A percentile compares a stretch with the other conserved stretches of the same genome.
Evolutionary conservation across 73 alveolate genomes (phyloP).

Genomic region (Symbiodinium natans): DNA sequence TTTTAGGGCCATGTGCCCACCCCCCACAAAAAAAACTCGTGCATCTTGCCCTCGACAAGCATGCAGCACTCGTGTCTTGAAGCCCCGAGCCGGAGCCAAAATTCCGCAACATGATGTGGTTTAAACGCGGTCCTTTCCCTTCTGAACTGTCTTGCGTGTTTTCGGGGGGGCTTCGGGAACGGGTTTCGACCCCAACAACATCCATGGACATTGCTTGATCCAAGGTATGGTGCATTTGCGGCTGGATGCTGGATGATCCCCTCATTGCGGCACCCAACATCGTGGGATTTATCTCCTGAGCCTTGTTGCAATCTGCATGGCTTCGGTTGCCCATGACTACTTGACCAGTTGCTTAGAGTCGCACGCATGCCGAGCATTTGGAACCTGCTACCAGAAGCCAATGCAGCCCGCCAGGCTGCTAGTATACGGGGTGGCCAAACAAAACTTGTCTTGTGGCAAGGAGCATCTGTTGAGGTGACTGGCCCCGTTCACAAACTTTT

Average conservation of each 20-base stretch:
- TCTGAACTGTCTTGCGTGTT: too few relatives aligned
- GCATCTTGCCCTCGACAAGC: too few relatives aligned
- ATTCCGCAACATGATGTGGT: too few relatives aligned
- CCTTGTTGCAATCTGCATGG: not conserved
- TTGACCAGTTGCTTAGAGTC: not conserved
- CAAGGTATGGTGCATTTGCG: slow-evolving; percentile 55
- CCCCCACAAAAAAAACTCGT: too few relatives aligned
- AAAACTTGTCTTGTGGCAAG: not conserved
- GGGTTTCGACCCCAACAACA: too few relatives aligned
- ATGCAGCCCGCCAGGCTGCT: not conserved
- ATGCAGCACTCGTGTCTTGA: too few relatives aligned
- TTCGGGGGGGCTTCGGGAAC: too few relatives aligned
- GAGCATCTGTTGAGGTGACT: not conserved
- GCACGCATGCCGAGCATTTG: not conserved
- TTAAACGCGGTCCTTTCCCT: too few relatives aligned
- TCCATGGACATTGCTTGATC: not conserved
- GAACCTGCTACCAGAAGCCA: not conserved
- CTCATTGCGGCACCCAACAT: slow-evolving; percentile 50
- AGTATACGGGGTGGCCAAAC: too few relatives aligned
- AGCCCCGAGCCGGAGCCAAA: too few relatives aligned
- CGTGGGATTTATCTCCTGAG: slow-evolving; percentile 28
- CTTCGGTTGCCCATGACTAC: not conserved
- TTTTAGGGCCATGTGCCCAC: too few relatives aligned
- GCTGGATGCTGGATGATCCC: slow-evolving; percentile 64
- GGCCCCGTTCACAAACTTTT: too few relatives aligned